Evolutionary conservation across 1,284 basidiomycete genomes (phyloP).

Genomic region (Leccinum laetum): DNA sequence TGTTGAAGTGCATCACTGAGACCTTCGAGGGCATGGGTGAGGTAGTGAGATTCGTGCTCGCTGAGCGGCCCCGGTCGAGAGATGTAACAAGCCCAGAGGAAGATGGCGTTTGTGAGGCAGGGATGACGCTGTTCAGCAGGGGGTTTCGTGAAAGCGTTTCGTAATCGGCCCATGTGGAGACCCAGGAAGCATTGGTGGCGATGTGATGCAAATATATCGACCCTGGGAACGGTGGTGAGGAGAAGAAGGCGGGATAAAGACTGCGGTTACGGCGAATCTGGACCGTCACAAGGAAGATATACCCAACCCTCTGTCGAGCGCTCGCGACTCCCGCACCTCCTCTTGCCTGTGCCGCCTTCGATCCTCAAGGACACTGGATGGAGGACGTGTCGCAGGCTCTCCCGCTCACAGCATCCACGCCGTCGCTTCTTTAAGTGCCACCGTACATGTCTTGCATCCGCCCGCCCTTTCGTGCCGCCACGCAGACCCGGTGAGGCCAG

Average conservation of each 20-base stretch:
- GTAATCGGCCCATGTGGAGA: conserved; percentile 61
- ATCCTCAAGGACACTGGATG: no score
- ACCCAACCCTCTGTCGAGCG: no score
- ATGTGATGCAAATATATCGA: conserved; percentile 76
- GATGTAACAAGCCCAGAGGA: conserved; percentile 77
- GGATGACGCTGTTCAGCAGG: conserved; percentile 64
- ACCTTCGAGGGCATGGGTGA: conserved; percentile 56
- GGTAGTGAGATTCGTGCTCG: conserved; percentile 69
- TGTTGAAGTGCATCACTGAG: conserved; percentile 59
- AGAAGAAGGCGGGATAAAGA: conserved; percentile 5
- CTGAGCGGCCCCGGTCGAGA: conserved; percentile 66
- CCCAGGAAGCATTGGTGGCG: conserved; percentile 71
- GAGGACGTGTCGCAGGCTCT: no score
- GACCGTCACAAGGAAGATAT: no score
- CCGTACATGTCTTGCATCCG: no score
- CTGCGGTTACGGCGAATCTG: conserved; percentile 23
- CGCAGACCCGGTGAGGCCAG: no score
- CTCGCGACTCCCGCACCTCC: no score
- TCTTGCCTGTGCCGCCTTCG: no score
- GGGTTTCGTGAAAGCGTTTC: conserved; percentile 54
- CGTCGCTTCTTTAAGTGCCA: no score
- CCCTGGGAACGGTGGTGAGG: conserved; percentile 37
- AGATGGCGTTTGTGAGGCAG: conserved; percentile 74
- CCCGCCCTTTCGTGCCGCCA: no score
- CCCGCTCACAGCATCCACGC: no score